Percentiles rank a stretch among this genome's conserved stretches.
Conservation (phyloP, 2,329 filamentous ascomycete genomes). For the Pseudogymnoascus sp. region DNA sequence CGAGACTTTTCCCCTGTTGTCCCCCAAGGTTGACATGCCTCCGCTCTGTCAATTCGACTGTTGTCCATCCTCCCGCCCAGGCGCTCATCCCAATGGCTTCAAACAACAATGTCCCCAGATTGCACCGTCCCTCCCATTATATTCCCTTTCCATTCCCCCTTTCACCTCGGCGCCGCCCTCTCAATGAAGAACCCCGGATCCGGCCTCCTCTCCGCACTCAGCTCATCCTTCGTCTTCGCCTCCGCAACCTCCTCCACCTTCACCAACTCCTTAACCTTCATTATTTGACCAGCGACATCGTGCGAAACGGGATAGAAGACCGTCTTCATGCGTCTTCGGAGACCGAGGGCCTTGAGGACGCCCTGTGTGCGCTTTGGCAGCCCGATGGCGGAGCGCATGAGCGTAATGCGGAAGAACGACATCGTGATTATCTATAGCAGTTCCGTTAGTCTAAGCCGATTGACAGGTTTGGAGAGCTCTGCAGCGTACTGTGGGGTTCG, state of each 20-base stretch:
- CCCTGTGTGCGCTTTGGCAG: conserved; percentile 56
- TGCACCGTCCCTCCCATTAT: not conserved
- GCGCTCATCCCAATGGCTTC: not conserved
- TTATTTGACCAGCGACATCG: conserved; percentile 63
- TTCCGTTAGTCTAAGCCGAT: not conserved
- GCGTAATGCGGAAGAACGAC: conserved; percentile 65
- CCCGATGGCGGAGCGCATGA: conserved; percentile 64
- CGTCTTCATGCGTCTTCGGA: conserved; percentile 63
- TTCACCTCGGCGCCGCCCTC: conserved; percentile 28
- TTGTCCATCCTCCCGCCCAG: not conserved
- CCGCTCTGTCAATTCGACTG: not conserved
- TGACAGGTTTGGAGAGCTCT: not conserved
- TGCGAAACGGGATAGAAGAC: conserved; percentile 65
- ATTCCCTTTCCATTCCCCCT: not conserved
- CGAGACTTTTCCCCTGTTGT: conserved; percentile 5
- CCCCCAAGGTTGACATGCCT: not conserved
- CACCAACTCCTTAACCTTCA: conserved; percentile 68
- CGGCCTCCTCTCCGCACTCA: conserved; percentile 54
- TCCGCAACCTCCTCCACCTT: conserved; percentile 59
- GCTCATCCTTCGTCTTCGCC: conserved; percentile 49
- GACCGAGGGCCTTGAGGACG: conserved; percentile 61
- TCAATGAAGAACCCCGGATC: conserved; percentile 64
- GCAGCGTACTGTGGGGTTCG: not conserved
- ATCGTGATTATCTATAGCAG: conserved; percentile 30
- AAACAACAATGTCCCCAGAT: not conserved